A percentile compares a stretch with the other conserved stretches of the same genome.
These are phyloP conservation scores for Bipolaris gigantea DNA, from an alignment of 2,329 filamentous ascomycete species.

Conservation along the genomic window DNA sequence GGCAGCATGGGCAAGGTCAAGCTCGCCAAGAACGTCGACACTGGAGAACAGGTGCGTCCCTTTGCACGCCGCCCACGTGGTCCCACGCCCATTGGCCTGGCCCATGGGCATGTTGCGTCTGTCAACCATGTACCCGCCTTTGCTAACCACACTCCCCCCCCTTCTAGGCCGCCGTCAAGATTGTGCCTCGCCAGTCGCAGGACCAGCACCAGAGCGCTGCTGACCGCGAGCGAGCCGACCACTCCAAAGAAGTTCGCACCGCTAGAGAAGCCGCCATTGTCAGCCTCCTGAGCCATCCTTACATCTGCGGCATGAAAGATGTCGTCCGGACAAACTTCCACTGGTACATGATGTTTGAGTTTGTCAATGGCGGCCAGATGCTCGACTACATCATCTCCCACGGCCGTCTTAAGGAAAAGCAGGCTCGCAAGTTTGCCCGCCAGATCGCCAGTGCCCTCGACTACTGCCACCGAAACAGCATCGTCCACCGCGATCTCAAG, in stretches of 20 bases:
- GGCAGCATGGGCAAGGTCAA: slow-evolving; percentile 99
- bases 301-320: slow-evolving; percentile 94
- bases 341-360: slow-evolving; percentile 99
- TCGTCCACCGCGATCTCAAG: slow-evolving; percentile 95
- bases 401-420: slow-evolving; percentile 95
- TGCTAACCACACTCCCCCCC: slow-evolving; percentile 15
- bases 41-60: slow-evolving; percentile 77
- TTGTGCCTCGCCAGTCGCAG: slow-evolving; percentile 85
- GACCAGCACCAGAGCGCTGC: slow-evolving; percentile 75
- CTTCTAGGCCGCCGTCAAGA: slow-evolving; percentile 87
- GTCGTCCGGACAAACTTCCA: slow-evolving; percentile 95
- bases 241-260: slow-evolving; percentile 94
- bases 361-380: slow-evolving; percentile 98
- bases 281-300: slow-evolving; percentile 88
- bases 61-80: neutral
- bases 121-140: neutral
- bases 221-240: slow-evolving; percentile 86
- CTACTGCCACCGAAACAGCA: slow-evolving; percentile 97
- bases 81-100: neutral
- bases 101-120: neutral
- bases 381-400: slow-evolving; percentile 99
- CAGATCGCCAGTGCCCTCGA: slow-evolving; percentile 96
- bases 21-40: slow-evolving; percentile 85
- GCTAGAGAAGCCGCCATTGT: slow-evolving; percentile 96
- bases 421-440: slow-evolving; percentile 93